Percentiles rank a stretch among this genome's conserved stretches.
phyloP scores from a whole-genome alignment of 495 filamentous ascomycete species.

The Hypoxylon fuscum region DNA sequence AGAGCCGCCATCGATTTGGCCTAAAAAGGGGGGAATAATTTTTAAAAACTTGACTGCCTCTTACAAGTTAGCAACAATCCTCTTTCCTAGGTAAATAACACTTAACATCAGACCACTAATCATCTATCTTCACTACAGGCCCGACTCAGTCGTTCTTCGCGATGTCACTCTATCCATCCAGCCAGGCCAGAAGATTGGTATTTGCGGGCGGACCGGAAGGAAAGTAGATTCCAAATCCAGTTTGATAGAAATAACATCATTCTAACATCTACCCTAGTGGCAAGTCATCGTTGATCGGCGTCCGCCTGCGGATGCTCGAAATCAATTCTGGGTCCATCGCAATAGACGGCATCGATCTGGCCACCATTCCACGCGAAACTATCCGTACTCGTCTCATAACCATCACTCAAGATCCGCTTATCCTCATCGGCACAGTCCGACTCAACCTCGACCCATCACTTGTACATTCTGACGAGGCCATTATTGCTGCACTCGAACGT shows the following conservation, averaged over 20 bases:
- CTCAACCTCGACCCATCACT: conserved; percentile 58
- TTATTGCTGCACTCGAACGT: conserved; percentile 47
- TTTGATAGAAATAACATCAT: neutral
- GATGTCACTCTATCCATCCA: conserved; percentile 51
- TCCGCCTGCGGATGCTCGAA: conserved; percentile 51
- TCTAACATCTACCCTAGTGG: conserved; percentile 41
- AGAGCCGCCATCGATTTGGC: conserved; percentile 58
- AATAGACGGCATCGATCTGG: conserved; percentile 59
- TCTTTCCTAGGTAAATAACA: conserved; percentile 56
- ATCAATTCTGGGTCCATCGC: conserved; percentile 48
- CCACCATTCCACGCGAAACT: conserved; percentile 46
- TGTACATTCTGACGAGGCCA: conserved; percentile 47
- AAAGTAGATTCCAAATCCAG: neutral
- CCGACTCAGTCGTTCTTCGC: no score
- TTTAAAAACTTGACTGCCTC: conserved; percentile 52
- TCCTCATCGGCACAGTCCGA: conserved; percentile 55
- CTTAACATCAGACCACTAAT: conserved; percentile 37
- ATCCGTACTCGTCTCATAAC: conserved; percentile 45
- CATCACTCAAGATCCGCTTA: conserved; percentile 61
- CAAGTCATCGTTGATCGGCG: conserved; percentile 51
- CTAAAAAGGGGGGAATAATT: conserved; percentile 56
- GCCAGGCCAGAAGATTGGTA: conserved; percentile 66
- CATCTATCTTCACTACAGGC: no score
- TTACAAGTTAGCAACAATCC: conserved; percentile 35
- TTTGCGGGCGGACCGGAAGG: conserved; percentile 53